Base-by-base conservation (phyloP, 208 protist genomes). In the Leishmania martiniquensis region DNA sequence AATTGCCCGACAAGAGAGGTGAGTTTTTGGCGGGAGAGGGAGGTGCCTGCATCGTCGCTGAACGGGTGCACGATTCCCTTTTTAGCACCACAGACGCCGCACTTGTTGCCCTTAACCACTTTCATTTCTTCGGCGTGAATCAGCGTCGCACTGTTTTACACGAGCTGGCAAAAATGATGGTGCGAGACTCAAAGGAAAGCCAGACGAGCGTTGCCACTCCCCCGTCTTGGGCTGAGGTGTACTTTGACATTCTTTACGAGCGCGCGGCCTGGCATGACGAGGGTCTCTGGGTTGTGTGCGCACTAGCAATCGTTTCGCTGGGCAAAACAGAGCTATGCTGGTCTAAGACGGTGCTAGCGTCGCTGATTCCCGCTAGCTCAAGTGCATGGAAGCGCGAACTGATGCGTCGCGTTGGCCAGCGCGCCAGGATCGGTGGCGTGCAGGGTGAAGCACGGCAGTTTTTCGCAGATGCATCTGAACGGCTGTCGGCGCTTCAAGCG, bases 231-330 rank as follows among this genome's bases (percentile, higher is more conserved):
- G 25, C 59, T 4, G 70, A 44, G 54, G 44, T 84, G 20, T 84
- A 84, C 34, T 84, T 84, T 52, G 80, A 84, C 63, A 55, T 72
- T 37, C 59, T 84, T n/a, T 84, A 69, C 44, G 75, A 84, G 69
- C 74, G 80, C 4, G 70, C 80, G 4, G 57, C 75, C 20, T 84
- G 75, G 52, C 22, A 66, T 73, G 80, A 84, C 62, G 80, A 84
- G 45, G 80, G 80, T 5, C 22, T 84, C 34, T 84, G 80, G 80
- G 70, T 70, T 9, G 73, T 39, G 10, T 84, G 80, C 62, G 70
- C 69, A n/a, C 20, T 84, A 5, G 80, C 80, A 34, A 54, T 75
- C 2, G 51, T 59, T 6, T 69, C 63, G 45, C 59, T 51, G 1
- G 45, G 70, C 7, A 52, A 59, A 29, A 34, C 42, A 2, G 60